phyloP scores from a whole-genome alignment of 179 eudicot species.

The Heliamphora pulchella region DNA sequence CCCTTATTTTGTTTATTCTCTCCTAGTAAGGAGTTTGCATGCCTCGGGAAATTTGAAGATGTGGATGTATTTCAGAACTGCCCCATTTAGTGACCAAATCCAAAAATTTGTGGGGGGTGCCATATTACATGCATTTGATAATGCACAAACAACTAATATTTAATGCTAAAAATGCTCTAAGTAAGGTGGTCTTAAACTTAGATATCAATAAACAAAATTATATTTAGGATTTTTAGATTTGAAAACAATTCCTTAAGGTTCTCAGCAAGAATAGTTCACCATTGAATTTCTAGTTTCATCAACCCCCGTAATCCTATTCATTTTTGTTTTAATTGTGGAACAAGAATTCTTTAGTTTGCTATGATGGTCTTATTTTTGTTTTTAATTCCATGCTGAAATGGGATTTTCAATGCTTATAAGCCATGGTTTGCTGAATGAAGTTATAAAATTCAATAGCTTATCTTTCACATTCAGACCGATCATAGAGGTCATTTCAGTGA shows the following conservation, averaged over 20 bases:
- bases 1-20: no score
- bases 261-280: background rate
- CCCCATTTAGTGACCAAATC: background rate
- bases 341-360: background rate
- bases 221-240: background rate
- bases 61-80: no score
- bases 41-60: no score
- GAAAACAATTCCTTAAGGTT: background rate
- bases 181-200: background rate
- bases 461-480: background rate
- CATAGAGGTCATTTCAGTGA: background rate
- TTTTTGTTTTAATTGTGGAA: background rate
- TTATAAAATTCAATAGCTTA: background rate
- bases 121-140: background rate
- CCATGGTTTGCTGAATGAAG: no score
- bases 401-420: no score
- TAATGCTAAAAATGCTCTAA: background rate
- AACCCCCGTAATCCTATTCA: background rate
- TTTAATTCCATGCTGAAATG: background rate
- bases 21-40: no score
- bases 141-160: background rate
- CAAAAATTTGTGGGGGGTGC: background rate
- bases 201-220: background rate
- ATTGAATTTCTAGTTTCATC: background rate
- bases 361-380: background rate